Evolutionary conservation across 148 eudicot genomes (phyloP).

Genomic region (Rhododendron ferrugineum): DNA sequence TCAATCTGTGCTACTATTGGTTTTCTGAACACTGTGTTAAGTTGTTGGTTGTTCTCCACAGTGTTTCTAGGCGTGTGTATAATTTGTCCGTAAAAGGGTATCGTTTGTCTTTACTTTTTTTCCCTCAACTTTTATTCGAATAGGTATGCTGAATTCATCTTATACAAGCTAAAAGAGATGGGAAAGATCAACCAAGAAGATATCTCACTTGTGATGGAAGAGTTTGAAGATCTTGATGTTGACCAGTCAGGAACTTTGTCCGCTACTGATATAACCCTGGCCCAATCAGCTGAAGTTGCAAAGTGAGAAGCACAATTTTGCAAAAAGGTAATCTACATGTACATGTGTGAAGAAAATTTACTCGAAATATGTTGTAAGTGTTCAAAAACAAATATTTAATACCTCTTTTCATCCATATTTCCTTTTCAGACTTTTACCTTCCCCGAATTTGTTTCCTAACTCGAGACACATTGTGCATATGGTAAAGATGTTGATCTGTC

Average conservation of each 20-base stretch:
- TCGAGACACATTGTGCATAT: neutral
- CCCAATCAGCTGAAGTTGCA: conserved; percentile 43
- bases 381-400: too few relatives aligned
- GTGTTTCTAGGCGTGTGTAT: neutral
- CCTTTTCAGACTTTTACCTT: neutral
- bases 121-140: neutral
- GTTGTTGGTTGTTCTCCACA: neutral
- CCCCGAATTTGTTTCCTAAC: neutral
- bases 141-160: conserved; percentile 76
- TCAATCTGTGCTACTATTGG: neutral
- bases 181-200: conserved; percentile 69
- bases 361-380: neutral
- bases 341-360: neutral
- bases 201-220: conserved; percentile 43
- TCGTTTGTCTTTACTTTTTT: neutral
- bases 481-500: neutral
- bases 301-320: neutral
- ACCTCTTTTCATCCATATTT: too few relatives aligned
- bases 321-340: neutral
- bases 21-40: neutral
- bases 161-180: conserved; percentile 81
- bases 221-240: conserved; percentile 66
- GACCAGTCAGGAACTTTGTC: conserved; percentile 74
- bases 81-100: neutral
- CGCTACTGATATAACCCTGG: conserved; percentile 45